Base-by-base conservation (phyloP, 257 asterid genomes). In the Fraxinus cuspidata region DNA sequence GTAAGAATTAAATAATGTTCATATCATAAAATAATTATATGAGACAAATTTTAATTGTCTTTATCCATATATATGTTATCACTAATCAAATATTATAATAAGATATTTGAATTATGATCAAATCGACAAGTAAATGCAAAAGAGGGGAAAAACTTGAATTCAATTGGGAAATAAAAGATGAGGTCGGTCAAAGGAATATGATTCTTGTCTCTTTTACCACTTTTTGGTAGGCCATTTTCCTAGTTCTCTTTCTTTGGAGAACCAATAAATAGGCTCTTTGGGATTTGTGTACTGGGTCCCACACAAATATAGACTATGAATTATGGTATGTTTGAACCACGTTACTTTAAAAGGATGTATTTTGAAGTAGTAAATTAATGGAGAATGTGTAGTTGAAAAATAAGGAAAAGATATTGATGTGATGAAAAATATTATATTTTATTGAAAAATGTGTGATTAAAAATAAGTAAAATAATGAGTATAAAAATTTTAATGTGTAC, bases 151-250 rank as follows among this genome's bases (percentile, higher is more conserved):
- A 51, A 18, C 5, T 79, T 77, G 70, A 56, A 6, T 71, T 38
- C 65, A 31, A 76, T 74, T 74, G 83, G 85, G 35, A 42, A 42
- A 12, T 42, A 42, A 12, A 70, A 70, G 89, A 87, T 85, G 83
- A 85, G 85, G 87, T 87, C 84, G 88, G 91, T 51, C 15, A 0
- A 73, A 60, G 37, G 68, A 64, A 49, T 47, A 23, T 74, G 29
- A 49, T 60, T 76, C 68, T 18, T 25, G n/a, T 67, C 64, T 44
- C 77, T 47, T 29, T 21, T 28, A 63, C 42, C 16, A 27, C 1
- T 13, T 18, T 56, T 58, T 58, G 15, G 19, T 9, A 60, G 0
- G 31, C 3, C 31, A 23, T 18, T 49, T 49, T 5, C 18, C 60
- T 42, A 42, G 49, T 42, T 42, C 15, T 11, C 40, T 35, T 6